Base-by-base conservation (phyloP, 2,329 filamentous ascomycete species). In the Dothideomycetidae sp. region DNA sequence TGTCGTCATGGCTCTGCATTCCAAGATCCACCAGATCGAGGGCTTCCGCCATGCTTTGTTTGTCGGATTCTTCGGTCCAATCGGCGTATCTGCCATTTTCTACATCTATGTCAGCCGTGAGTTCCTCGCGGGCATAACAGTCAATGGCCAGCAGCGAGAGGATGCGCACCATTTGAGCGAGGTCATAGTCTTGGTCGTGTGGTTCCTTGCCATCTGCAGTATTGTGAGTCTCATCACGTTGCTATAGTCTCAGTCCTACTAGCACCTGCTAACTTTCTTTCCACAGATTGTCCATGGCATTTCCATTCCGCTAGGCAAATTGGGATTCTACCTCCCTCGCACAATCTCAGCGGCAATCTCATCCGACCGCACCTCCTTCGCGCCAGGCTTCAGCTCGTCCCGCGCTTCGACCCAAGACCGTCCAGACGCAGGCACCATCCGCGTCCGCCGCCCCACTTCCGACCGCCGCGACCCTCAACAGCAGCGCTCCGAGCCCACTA, bases 51-150 rank as follows among this genome's bases (percentile, higher is more conserved):
- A 93, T 47, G 84, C 84, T 2, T 60, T 81, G 0, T 93, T 93
- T 50, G 81, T 90, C 5, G 86, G 86, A 0, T 93, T 93, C 62
- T 94, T 94, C 46, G 86, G 86, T 0, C 86, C 86, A 0, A 86
- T 94, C 39, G 85, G 88, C 2, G 85, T 93, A 1, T 83, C 81
- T 11, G 86, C 84, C 1, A 71, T 93, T 13, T 94, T 93, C 54
- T 93, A 94, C 53, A 67, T 94, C 4, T 92, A 85, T 51, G 66
- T 93, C 43, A 78, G 72, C 29, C 57, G 81, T 1, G 81, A 93
- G 15, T 93, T 86, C 43, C 63, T 94, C 2, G 52, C 55, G 5
- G 52, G 61, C 3, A 56, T 75, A 39, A 71, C 67, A 0, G 70
- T 74, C 5, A 62, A 81, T 36, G 76, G 72, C 0, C 52, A 68